phyloP scores from a whole-genome alignment of 441 rosid species.

The Omphalea diandra region DNA sequence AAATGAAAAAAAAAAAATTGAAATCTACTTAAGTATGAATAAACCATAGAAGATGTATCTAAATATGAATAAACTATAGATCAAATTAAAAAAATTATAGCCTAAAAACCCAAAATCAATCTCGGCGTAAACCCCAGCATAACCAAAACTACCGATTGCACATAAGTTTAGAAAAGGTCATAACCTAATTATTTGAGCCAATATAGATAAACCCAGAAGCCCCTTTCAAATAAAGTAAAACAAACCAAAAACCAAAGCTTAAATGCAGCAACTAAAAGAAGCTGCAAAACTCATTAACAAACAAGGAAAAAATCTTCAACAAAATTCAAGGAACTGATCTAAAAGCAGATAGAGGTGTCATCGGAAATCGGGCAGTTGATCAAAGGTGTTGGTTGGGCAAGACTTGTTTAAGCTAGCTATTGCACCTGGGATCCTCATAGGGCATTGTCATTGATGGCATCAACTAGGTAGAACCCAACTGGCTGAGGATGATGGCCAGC shows the following conservation, averaged over 20 bases:
- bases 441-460: too few relatives aligned
- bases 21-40: constrained; percentile 50
- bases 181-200: constrained; percentile 13
- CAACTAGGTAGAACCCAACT: too few relatives aligned
- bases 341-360: too few relatives aligned
- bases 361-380: too few relatives aligned
- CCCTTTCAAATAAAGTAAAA: constrained; percentile 22
- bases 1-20: constrained; percentile 38
- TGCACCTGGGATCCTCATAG: too few relatives aligned
- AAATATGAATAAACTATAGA: constrained; percentile 28
- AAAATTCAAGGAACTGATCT: too few relatives aligned
- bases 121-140: constrained; percentile 48
- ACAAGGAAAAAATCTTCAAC: too few relatives aligned
- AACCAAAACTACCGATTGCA: constrained; percentile 30
- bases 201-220: constrained; percentile 21
- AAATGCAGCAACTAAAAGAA: constrained; percentile 11
- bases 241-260: constrained; percentile 18
- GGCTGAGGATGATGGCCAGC: too few relatives aligned
- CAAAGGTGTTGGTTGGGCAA: too few relatives aligned
- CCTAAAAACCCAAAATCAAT: constrained; percentile 39
- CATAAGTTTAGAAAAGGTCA: constrained; percentile 27
- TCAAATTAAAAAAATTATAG: constrained; percentile 5
- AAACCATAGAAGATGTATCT: constrained; percentile 47
- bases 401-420: too few relatives aligned
- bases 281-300: constrained; percentile 9